Evolutionary conservation across 108 stramenopile genomes (phyloP).

Genomic region (Nitzschia sp.): DNA sequence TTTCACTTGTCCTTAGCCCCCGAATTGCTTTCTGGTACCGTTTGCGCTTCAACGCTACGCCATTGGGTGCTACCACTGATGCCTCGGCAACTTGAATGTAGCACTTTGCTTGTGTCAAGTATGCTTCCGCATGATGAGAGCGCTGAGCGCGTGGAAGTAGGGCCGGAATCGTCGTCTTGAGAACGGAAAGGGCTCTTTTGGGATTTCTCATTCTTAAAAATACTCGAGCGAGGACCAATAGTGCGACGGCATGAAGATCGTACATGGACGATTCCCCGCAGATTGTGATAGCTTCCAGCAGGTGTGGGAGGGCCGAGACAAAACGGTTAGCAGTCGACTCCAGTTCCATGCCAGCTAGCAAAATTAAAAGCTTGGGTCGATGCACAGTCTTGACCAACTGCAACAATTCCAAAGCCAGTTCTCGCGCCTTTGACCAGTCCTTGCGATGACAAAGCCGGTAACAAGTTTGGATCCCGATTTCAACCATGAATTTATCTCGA

Average conservation of each 20-base stretch:
- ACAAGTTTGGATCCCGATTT: constrained; percentile 27
- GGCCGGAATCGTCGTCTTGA: constrained; percentile 57
- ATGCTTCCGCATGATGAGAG: constrained; percentile 72
- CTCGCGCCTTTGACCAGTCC: constrained; percentile 37
- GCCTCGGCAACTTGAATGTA: constrained; percentile 41
- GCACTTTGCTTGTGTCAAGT: constrained; percentile 71
- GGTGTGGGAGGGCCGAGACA: constrained; percentile 44
- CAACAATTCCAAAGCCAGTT: constrained; percentile 16
- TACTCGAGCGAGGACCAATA: constrained; percentile 60
- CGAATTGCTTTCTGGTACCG: constrained; percentile 1
- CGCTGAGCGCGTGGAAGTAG: constrained; percentile 70
- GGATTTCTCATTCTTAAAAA: constrained; percentile 52
- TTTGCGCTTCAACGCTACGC: neutral
- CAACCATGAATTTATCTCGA: constrained; percentile 22
- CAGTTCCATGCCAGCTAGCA: constrained; percentile 53
- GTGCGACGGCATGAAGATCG: constrained; percentile 69
- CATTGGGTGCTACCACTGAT: neutral
- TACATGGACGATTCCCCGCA: constrained; percentile 64
- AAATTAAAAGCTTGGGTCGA: constrained; percentile 49
- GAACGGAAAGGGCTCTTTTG: constrained; percentile 57
- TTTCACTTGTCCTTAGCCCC: constrained; percentile 30
- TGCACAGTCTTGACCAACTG: constrained; percentile 28
- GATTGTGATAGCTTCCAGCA: constrained; percentile 69
- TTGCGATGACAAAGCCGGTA: constrained; percentile 24
- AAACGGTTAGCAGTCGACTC: constrained; percentile 39